A percentile compares a stretch with the other conserved stretches of the same genome.
Conservation (phyloP, 805 yeast genomes). For the Isabelozyma heimii region DNA sequence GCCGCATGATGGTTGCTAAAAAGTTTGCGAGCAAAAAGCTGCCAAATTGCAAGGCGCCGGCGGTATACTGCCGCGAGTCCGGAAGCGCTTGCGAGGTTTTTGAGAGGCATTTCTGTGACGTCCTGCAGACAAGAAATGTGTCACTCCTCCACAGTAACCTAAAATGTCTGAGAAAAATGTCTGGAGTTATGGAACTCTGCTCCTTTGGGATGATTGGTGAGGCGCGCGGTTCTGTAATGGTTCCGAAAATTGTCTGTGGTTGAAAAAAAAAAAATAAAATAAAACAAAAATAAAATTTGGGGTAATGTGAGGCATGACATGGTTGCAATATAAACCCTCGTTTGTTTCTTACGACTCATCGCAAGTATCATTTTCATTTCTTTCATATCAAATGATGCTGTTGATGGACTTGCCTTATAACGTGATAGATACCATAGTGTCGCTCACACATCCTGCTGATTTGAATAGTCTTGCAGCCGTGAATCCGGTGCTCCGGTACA, state of each 20-base stretch:
- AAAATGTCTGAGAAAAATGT: not conserved
- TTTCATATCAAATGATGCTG: not conserved
- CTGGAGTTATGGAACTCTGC: not conserved
- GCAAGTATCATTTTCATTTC: not conserved
- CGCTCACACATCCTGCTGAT: slow-evolving; percentile 2
- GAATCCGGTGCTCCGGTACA: slow-evolving; percentile 5
- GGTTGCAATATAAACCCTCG: not conserved
- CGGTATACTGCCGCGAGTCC: not conserved
- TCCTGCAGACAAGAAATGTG: not conserved
- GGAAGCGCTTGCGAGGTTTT: not conserved
- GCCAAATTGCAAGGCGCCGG: not conserved
- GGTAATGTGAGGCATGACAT: not conserved
- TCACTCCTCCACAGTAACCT: slow-evolving; percentile 12
- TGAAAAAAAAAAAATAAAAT: not conserved
- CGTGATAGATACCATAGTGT: slow-evolving; percentile 8
- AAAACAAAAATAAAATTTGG: not conserved
- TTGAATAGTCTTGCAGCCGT: slow-evolving; percentile 5
- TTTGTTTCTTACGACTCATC: not conserved
- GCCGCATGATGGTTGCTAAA: not conserved
- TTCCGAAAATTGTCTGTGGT: not conserved
- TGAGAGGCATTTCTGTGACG: not conserved
- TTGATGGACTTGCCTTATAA: slow-evolving; percentile 9
- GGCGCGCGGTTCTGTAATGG: not conserved
- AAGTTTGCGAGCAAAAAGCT: not conserved
- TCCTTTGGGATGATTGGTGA: not conserved